A percentile compares a stretch with the other conserved stretches of the same genome.
Evolutionary conservation across 306 rosid genomes (phyloP).

Genomic region (Begonia loranthoides): DNA sequence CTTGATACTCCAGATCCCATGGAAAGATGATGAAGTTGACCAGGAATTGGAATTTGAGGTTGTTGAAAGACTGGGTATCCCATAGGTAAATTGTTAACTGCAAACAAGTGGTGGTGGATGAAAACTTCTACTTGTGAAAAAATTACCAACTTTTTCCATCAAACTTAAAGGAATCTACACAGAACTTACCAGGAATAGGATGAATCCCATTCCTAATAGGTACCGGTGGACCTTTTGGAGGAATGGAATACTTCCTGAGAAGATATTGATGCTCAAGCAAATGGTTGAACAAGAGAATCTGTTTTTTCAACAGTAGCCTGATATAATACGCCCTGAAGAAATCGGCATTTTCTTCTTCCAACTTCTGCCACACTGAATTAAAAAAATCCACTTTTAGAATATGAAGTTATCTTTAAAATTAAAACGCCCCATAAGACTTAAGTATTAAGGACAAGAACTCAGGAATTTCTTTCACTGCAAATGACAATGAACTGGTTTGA

Average conservation of each 20-base stretch:
- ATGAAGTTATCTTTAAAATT: constrained; percentile 4
- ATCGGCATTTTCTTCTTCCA: constrained; percentile 97
- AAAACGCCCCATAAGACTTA: background rate
- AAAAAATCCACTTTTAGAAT: background rate
- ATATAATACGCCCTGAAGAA: constrained; percentile 93
- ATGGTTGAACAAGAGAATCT: constrained; percentile 79
- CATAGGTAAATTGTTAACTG: constrained; percentile 91
- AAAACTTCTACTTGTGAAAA: too few relatives aligned
- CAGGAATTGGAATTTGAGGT: constrained; percentile 54
- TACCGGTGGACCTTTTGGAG: constrained; percentile 68
- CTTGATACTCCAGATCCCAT: constrained; percentile 62
- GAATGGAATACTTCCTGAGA: constrained; percentile 48
- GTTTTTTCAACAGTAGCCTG: constrained; percentile 81
- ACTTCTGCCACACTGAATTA: constrained; percentile 89
- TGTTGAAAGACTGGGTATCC: constrained; percentile 89
- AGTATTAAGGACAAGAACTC: too few relatives aligned
- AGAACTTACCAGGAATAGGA: constrained; percentile 87
- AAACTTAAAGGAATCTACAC: constrained; percentile 48
- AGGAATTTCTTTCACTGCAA: too few relatives aligned
- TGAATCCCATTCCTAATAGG: constrained; percentile 94
- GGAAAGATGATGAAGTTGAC: constrained; percentile 71
- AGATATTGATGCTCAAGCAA: constrained; percentile 83
- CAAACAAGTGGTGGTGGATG: constrained; percentile 3
- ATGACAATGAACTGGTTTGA: too few relatives aligned
- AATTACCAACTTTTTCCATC: too few relatives aligned